Percentiles rank a stretch among this genome's conserved stretches.
These are phyloP conservation scores for Peronospora farinosa DNA, from an alignment of 352 stramenopile genomes.

Conservation along the genomic window DNA sequence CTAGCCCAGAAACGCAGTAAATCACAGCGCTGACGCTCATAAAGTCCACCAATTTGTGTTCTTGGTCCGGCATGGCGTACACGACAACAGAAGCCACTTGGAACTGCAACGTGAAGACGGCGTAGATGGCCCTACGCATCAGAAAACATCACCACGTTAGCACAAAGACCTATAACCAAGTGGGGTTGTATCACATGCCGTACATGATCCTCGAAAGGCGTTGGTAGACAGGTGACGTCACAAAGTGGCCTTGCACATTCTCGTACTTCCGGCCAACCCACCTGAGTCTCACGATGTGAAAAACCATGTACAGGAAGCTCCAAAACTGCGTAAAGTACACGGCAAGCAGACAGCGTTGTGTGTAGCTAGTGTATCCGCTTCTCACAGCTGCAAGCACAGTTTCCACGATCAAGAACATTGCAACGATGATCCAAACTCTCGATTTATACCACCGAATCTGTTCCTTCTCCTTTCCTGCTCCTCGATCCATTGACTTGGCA, in stretches of 20 bases:
- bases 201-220: conserved; percentile 60
- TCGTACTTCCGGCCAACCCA: conserved; percentile 51
- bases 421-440: conserved; percentile 30
- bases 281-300: conserved; percentile 38
- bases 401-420: conserved; percentile 27
- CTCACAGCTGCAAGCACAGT: conserved; percentile 23
- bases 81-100: conserved; percentile 40
- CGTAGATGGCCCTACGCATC: conserved; percentile 42
- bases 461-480: conserved; percentile 34
- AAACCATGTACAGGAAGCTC: conserved; percentile 46
- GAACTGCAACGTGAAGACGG: conserved; percentile 52
- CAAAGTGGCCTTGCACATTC: conserved; percentile 53
- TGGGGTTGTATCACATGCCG: background rate
- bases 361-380: conserved; percentile 42
- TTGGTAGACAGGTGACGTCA: conserved; percentile 59
- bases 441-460: conserved; percentile 33
- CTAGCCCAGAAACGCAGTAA: conserved; percentile 33
- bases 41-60: conserved; percentile 27
- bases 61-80: conserved; percentile 26
- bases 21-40: conserved; percentile 36
- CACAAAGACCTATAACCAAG: background rate
- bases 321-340: conserved; percentile 42
- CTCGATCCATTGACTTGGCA: conserved; percentile 42
- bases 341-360: conserved; percentile 31
- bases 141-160: background rate